phyloP scores from a whole-genome alignment of 2,329 filamentous ascomycete genomes.

The Ilyonectria robusta region DNA sequence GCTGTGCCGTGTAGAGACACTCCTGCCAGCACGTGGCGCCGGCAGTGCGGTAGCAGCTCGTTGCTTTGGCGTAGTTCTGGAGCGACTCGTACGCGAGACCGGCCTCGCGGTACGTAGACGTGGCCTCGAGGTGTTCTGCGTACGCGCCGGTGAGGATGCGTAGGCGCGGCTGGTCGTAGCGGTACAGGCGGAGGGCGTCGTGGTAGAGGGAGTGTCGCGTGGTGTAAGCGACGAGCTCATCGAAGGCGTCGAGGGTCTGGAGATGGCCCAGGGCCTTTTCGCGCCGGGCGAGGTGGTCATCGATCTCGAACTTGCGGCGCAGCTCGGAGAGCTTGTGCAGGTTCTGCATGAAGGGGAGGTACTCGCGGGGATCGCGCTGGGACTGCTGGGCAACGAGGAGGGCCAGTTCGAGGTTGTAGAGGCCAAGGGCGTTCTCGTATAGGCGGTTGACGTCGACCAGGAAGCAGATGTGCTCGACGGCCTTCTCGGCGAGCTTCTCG shows the following conservation, averaged over 20 bases:
- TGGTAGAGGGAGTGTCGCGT: slow-evolving; percentile 85
- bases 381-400: slow-evolving; percentile 95
- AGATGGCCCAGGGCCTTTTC: slow-evolving; percentile 85
- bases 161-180: slow-evolving; percentile 80
- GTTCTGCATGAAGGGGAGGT: slow-evolving; percentile 92
- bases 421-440: slow-evolving; percentile 89
- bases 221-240: slow-evolving; percentile 84
- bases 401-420: slow-evolving; percentile 93
- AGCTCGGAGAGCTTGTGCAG: slow-evolving; percentile 81
- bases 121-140: slow-evolving; percentile 81
- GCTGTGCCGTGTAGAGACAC: slow-evolving; percentile 83
- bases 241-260: slow-evolving; percentile 79
- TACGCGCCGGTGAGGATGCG: slow-evolving; percentile 82
- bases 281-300: slow-evolving; percentile 85
- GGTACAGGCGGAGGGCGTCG: slow-evolving; percentile 83
- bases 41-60: slow-evolving; percentile 85
- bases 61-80: slow-evolving; percentile 79
- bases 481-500: slow-evolving; percentile 83
- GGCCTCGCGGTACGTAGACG: slow-evolving; percentile 86
- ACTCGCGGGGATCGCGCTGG: slow-evolving; percentile 95
- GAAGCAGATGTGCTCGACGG: slow-evolving; percentile 98
- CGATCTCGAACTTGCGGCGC: slow-evolving; percentile 85
- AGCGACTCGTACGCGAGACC: slow-evolving; percentile 94
- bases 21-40: slow-evolving; percentile 88
- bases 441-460: slow-evolving; percentile 92